These are phyloP conservation scores for Fusarium dimerum DNA, from an alignment of 2,329 filamentous ascomycete species.

Conservation along the genomic window DNA sequence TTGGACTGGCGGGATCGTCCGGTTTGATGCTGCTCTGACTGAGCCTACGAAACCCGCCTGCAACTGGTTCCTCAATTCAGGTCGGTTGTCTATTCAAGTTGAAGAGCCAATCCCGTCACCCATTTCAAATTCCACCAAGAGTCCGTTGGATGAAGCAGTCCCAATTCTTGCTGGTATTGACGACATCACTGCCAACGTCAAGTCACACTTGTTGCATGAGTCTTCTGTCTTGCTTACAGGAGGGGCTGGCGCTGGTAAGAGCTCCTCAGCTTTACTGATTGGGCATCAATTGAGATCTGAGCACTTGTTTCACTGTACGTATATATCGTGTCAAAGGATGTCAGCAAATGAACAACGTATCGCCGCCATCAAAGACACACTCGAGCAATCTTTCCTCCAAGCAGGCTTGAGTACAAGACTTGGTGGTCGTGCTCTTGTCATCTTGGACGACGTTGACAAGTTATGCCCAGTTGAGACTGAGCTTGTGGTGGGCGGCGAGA, in stretches of 20 bases:
- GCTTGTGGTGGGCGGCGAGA: constrained; percentile 89
- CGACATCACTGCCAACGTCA: constrained; percentile 68
- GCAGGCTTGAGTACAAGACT: constrained; percentile 90
- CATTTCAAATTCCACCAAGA: constrained; percentile 43
- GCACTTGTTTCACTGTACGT: constrained; percentile 77
- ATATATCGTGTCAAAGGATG: constrained; percentile 83
- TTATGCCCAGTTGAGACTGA: constrained; percentile 93
- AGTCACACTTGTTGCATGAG: constrained; percentile 76
- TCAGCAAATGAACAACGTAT: constrained; percentile 90
- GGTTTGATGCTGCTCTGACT: background rate
- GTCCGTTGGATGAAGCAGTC: constrained; percentile 22
- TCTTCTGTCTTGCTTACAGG: constrained; percentile 91
- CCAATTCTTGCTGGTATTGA: constrained; percentile 84
- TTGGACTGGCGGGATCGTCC: constrained; percentile 1
- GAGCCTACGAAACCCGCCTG: background rate
- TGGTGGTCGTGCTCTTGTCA: constrained; percentile 79
- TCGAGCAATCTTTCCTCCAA: constrained; percentile 80
- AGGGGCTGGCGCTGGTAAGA: constrained; percentile 88
- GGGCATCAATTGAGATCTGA: constrained; percentile 72
- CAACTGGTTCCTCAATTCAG: constrained; percentile 1
- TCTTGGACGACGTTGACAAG: constrained; percentile 91
- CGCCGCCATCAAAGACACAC: constrained; percentile 85
- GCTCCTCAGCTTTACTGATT: constrained; percentile 73
- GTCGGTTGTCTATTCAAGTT: constrained; percentile 70
- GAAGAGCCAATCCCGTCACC: constrained; percentile 71